Percentiles rank a stretch among this genome's conserved stretches.
Evolutionary conservation across 2,329 filamentous ascomycete genomes (phyloP).

Genomic region (Sporothrix euskadiensis): DNA sequence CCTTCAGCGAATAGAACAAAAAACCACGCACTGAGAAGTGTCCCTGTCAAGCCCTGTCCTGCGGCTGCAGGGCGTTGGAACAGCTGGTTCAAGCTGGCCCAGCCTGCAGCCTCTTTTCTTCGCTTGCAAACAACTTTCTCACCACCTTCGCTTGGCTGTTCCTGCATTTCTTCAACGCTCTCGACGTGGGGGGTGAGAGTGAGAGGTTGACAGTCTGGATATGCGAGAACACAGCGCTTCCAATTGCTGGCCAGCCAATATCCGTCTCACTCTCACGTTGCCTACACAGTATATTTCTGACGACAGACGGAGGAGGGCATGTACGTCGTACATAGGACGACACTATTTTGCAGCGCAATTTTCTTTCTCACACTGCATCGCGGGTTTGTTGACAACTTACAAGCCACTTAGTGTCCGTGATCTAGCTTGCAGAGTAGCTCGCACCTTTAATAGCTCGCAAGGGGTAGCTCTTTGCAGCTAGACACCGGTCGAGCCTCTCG

Average conservation of each 20-base stretch:
- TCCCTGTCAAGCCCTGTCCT: neutral
- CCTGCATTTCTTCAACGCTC: neutral
- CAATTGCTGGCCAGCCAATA: neutral
- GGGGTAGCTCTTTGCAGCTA: neutral
- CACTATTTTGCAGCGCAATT: slow-evolving; percentile 1
- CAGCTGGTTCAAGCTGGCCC: neutral
- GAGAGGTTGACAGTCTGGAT: neutral
- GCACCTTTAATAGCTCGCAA: neutral
- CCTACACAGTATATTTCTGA: neutral
- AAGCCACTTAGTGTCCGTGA: neutral
- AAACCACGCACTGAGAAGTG: neutral
- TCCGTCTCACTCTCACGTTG: neutral
- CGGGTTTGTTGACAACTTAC: neutral
- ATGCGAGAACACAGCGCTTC: neutral
- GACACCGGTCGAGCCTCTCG: neutral
- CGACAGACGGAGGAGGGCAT: neutral
- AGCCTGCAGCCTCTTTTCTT: neutral
- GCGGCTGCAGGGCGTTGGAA: neutral
- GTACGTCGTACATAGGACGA: no score
- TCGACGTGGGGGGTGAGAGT: neutral
- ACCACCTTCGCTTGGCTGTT: neutral
- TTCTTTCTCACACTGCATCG: neutral
- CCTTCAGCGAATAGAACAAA: neutral
- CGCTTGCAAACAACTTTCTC: neutral
- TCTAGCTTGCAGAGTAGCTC: neutral